Conservation (phyloP, 208 protist genomes). For the Acanthamoeba healyi region DNA sequence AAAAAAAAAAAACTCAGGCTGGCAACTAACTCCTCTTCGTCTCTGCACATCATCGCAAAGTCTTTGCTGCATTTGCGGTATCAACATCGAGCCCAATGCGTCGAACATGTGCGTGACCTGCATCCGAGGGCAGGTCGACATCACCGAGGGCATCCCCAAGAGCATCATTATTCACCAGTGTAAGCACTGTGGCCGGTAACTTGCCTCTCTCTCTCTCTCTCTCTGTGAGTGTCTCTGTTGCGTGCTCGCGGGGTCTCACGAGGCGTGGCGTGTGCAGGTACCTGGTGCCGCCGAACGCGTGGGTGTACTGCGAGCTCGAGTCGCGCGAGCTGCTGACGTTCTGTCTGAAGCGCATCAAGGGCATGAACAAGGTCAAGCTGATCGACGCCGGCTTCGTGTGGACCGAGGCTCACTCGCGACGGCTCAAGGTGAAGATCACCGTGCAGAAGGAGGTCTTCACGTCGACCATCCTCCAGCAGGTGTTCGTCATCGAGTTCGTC, state of each 20-base stretch:
- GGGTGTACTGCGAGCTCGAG: slow-evolving; percentile 96
- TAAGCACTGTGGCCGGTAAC: slow-evolving; percentile 78
- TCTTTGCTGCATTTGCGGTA: slow-evolving; percentile 97
- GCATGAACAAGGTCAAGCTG: slow-evolving; percentile 96
- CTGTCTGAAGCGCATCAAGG: slow-evolving; percentile 97
- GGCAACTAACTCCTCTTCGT: too few species aligned
- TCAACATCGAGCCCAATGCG: slow-evolving; percentile 97
- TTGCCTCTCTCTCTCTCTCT: background rate
- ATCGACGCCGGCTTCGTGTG: slow-evolving; percentile 99
- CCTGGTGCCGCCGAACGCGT: slow-evolving; percentile 97
- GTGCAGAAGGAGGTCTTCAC: slow-evolving; percentile 96
- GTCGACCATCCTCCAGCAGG: slow-evolving; percentile 97
- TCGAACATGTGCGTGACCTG: slow-evolving; percentile 99
- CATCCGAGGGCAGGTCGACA: slow-evolving; percentile 97
- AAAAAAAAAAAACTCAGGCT: too few species aligned
- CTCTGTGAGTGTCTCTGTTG: background rate
- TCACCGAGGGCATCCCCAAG: slow-evolving; percentile 98
- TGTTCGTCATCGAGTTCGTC: slow-evolving; percentile 98
- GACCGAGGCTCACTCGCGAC: slow-evolving; percentile 99
- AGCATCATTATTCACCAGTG: slow-evolving; percentile 96
- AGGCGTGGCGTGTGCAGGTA: slow-evolving; percentile 87
- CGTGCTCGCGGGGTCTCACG: background rate
- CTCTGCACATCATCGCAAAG: background rate
- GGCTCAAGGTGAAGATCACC: slow-evolving; percentile 98
- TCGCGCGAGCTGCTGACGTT: slow-evolving; percentile 98